phyloP scores from a whole-genome alignment of 352 stramenopile genomes.

The Globisporangium parvum region DNA sequence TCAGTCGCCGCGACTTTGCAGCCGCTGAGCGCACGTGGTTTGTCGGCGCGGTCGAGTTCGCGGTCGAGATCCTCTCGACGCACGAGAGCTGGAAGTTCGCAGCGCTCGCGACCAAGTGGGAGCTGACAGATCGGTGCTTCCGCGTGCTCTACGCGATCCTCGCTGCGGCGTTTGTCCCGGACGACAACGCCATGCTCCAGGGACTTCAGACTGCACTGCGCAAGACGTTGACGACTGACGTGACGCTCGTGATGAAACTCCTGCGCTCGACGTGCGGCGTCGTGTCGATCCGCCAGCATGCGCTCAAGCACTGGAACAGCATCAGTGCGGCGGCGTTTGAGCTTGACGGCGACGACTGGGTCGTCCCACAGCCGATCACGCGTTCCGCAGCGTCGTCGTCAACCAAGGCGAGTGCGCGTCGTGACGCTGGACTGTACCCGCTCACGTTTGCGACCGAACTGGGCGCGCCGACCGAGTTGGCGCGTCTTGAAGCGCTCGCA shows the following conservation, averaged over 20 bases:
- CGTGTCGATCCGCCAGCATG: slow-evolving; percentile 15
- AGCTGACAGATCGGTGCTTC: slow-evolving; percentile 46
- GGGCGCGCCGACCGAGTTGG: slow-evolving; percentile 9
- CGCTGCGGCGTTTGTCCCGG: slow-evolving; percentile 28
- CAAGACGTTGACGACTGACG: slow-evolving; percentile 40
- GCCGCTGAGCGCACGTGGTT: slow-evolving; percentile 36
- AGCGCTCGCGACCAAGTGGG: slow-evolving; percentile 26
- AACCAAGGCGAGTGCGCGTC: not conserved
- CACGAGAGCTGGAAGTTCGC: slow-evolving; percentile 66
- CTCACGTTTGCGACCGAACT: slow-evolving; percentile 30
- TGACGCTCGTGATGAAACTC: slow-evolving; percentile 56
- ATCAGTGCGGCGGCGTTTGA: slow-evolving; percentile 5
- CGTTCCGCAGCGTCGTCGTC: slow-evolving; percentile 4
- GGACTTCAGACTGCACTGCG: slow-evolving; percentile 44
- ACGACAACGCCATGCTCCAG: slow-evolving; percentile 31
- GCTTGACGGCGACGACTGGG: slow-evolving; percentile 7
- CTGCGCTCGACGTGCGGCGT: slow-evolving; percentile 32
- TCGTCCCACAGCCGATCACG: slow-evolving; percentile 6
- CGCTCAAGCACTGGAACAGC: slow-evolving; percentile 13
- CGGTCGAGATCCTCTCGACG: slow-evolving; percentile 46
- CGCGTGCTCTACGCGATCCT: slow-evolving; percentile 44
- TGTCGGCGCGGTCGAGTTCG: slow-evolving; percentile 45
- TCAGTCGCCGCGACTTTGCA: slow-evolving; percentile 10
- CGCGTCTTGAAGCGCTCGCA: slow-evolving; percentile 33
- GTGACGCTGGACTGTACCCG: slow-evolving; percentile 18